Percentiles rank a stretch among this genome's conserved stretches.
Conservation (phyloP, 768 basidiomycete genomes). For the Fomitopsis pulvina region DNA sequence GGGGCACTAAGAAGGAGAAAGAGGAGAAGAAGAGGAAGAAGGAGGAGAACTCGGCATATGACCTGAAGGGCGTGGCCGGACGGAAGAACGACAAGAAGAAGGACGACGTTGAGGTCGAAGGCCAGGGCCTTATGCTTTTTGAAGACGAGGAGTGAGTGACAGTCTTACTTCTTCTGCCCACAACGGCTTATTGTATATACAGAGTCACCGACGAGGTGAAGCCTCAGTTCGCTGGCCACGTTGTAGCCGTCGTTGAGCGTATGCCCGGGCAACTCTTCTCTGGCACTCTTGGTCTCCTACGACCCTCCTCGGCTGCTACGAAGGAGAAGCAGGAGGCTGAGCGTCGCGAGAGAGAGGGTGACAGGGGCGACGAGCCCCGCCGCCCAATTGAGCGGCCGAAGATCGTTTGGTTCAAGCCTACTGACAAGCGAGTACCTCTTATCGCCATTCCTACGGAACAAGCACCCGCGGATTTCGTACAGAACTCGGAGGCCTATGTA, state of each 20-base stretch:
- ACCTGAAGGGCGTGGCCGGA: slow-evolving; percentile 63
- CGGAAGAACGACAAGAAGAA: slow-evolving; percentile 99
- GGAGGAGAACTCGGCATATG: slow-evolving; percentile 97
- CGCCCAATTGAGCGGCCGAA: slow-evolving; percentile 88
- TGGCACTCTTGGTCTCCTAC: slow-evolving; percentile 89
- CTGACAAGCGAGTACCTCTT: slow-evolving; percentile 96
- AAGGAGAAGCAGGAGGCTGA: slow-evolving; percentile 99
- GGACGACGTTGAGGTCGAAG: slow-evolving; percentile 99
- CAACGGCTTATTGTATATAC: slow-evolving; percentile 13
- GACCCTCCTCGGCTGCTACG: slow-evolving; percentile 94
- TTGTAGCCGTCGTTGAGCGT: slow-evolving; percentile 98
- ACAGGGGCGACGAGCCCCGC: slow-evolving; percentile 78
- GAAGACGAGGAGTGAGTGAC: slow-evolving; percentile 87
- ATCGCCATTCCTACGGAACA: slow-evolving; percentile 99
- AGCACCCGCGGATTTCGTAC: slow-evolving; percentile 92
- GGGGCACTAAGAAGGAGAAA: slow-evolving; percentile 99
- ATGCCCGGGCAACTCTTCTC: slow-evolving; percentile 99
- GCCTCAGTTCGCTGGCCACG: slow-evolving; percentile 97
- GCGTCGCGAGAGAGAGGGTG: slow-evolving; percentile 93
- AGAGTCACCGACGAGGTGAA: slow-evolving; percentile 97
- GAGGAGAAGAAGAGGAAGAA: slow-evolving; percentile 99
- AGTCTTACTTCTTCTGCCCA: neutral
- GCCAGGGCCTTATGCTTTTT: slow-evolving; percentile 93
- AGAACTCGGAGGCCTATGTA: slow-evolving; percentile 86
- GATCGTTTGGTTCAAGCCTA: slow-evolving; percentile 99